Evolutionary conservation across 169 alveolate genomes (phyloP).

Genomic region (Cryptosporidium muris): DNA sequence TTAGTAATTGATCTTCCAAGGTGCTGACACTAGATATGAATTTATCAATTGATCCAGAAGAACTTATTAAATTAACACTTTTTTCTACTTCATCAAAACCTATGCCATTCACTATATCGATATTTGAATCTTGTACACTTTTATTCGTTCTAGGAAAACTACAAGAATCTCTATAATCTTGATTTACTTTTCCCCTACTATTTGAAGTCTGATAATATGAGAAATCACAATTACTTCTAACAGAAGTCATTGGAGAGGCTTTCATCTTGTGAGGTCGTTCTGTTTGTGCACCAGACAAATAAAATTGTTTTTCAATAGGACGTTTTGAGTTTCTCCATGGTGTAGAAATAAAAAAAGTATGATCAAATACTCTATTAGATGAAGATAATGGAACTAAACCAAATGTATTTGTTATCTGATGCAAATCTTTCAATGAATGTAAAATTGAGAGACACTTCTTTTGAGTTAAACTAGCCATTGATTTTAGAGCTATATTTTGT

Average conservation of each 20-base stretch:
- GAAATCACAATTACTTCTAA: conserved; percentile 3
- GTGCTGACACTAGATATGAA: too few relatives aligned
- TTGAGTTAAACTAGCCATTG: conserved; percentile 50
- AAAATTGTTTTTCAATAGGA: conserved; percentile 23
- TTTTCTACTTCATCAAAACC: conserved; percentile 23
- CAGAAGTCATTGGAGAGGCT: conserved; percentile 55
- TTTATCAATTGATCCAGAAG: too few relatives aligned
- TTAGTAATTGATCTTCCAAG: too few relatives aligned
- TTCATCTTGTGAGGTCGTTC: conserved; percentile 69
- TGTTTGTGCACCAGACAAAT: conserved; percentile 15
- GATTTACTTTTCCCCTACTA: too few relatives aligned
- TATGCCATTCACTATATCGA: not conserved
- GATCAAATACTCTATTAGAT: not conserved
- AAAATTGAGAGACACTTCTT: conserved; percentile 54
- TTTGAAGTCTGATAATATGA: too few relatives aligned
- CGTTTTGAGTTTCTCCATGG: conserved; percentile 65
- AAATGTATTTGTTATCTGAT: conserved; percentile 29
- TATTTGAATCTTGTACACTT: too few relatives aligned
- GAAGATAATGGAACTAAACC: not conserved
- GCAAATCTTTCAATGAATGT: conserved; percentile 49
- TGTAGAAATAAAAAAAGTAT: not conserved
- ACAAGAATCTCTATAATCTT: too few relatives aligned
- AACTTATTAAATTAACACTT: not conserved
- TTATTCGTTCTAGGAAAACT: too few relatives aligned
- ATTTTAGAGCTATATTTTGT: conserved; percentile 51